Conservation (phyloP, 2,329 filamentous ascomycete species). For the Xylaria sp. region DNA sequence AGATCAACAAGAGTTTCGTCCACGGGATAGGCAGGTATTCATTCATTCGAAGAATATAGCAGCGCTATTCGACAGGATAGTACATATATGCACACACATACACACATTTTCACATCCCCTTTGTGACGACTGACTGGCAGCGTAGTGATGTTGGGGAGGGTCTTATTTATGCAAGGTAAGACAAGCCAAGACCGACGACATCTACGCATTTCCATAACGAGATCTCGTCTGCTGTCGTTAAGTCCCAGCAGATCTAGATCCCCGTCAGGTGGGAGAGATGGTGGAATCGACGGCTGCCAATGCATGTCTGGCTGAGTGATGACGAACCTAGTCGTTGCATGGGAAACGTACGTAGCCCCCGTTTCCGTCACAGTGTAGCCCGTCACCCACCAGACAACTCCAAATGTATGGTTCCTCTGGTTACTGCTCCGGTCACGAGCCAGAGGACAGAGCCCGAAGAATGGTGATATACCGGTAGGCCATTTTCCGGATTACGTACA, state of each 20-base stretch:
- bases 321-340: slow-evolving; percentile 17
- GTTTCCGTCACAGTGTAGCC: slow-evolving; percentile 20
- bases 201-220: slow-evolving; percentile 13
- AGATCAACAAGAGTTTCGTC: slow-evolving; percentile 20
- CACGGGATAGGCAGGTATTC: background rate
- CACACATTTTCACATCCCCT: background rate
- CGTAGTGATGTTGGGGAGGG: slow-evolving; percentile 16
- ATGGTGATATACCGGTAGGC: slow-evolving; percentile 1
- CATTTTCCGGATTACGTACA: slow-evolving; percentile 35
- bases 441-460: slow-evolving; percentile 15
- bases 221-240: slow-evolving; percentile 25
- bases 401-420: slow-evolving; percentile 8
- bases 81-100: background rate
- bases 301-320: slow-evolving; percentile 21
- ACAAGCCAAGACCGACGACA: slow-evolving; percentile 29
- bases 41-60: slow-evolving; percentile 3
- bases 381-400: slow-evolving; percentile 16
- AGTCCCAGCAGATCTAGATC: slow-evolving; percentile 30
- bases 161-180: slow-evolving; percentile 31
- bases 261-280: slow-evolving; percentile 20
- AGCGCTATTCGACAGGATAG: slow-evolving; percentile 4
- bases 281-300: slow-evolving; percentile 13
- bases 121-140: slow-evolving; percentile 8
- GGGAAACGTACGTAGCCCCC: slow-evolving; percentile 8
- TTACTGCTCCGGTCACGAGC: slow-evolving; percentile 10